These are phyloP conservation scores for Globisporangium solare DNA, from an alignment of 352 stramenopile species.

Conservation along the genomic window DNA sequence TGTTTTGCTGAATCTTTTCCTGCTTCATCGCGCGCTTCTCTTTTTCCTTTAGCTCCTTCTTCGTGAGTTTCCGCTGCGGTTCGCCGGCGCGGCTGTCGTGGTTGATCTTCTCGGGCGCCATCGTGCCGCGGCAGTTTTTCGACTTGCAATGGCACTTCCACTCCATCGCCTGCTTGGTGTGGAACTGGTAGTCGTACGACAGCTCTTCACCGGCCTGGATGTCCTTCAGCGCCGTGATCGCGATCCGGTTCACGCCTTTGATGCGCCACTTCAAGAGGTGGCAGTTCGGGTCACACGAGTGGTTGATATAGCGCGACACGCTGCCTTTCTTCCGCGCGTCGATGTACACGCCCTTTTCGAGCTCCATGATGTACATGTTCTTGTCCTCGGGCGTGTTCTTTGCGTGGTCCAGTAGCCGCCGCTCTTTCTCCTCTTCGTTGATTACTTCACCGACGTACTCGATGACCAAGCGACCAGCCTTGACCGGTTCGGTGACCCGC, in stretches of 20 bases:
- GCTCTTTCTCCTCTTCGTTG: conserved; percentile 89
- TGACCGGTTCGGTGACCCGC: conserved; percentile 71
- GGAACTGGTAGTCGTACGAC: conserved; percentile 95
- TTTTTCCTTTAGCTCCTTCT: conserved; percentile 70
- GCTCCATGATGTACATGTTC: conserved; percentile 96
- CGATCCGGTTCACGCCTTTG: conserved; percentile 88
- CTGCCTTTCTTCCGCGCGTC: conserved; percentile 93
- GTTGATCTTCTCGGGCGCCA: conserved; percentile 81
- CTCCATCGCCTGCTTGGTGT: conserved; percentile 81
- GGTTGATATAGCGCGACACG: conserved; percentile 96
- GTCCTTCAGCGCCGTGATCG: conserved; percentile 89
- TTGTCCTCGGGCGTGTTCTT: conserved; percentile 90
- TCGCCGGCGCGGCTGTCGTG: conserved; percentile 15
- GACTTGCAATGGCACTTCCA: conserved; percentile 86
- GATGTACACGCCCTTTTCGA: conserved; percentile 92
- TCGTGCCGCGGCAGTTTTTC: conserved; percentile 78
- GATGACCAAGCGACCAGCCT: conserved; percentile 86
- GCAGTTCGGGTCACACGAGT: conserved; percentile 96
- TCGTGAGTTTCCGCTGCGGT: conserved; percentile 64
- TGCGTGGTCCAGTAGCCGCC: conserved; percentile 78
- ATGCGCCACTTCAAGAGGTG: conserved; percentile 94
- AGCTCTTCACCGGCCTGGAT: conserved; percentile 89
- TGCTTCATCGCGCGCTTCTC: conserved; percentile 62
- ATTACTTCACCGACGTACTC: conserved; percentile 96
- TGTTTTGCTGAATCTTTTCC: conserved; percentile 61